These are phyloP conservation scores for Paramecium tetraurelia DNA, from an alignment of 73 alveolate genomes.

Conservation along the genomic window DNA sequence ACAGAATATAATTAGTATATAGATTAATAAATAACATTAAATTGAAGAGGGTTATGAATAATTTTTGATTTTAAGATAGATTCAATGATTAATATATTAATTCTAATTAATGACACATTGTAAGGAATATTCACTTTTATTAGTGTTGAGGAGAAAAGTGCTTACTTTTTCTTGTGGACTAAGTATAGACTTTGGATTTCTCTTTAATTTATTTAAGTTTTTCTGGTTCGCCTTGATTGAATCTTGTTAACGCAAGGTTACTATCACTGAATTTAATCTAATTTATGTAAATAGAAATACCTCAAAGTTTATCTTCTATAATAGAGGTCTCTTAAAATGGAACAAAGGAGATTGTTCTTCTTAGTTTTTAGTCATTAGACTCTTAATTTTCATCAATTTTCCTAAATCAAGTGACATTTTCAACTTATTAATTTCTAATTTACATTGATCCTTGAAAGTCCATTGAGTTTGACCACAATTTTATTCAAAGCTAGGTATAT, in stretches of 20 bases:
- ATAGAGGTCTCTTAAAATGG: neutral
- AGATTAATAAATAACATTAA: too few relatives aligned
- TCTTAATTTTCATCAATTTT: neutral
- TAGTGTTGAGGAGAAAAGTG: neutral
- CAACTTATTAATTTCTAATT: neutral
- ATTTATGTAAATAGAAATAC: neutral
- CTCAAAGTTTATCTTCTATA: neutral
- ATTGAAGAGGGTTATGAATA: too few relatives aligned
- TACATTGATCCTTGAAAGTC: neutral
- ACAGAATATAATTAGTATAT: too few relatives aligned
- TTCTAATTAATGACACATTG: neutral
- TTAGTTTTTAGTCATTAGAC: neutral
- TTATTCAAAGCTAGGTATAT: neutral
- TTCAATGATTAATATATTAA: neutral
- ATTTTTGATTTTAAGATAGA: too few relatives aligned
- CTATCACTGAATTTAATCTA: neutral
- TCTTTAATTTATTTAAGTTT: neutral
- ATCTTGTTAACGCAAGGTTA: neutral
- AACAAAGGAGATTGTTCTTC: neutral
- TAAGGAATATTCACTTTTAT: neutral
- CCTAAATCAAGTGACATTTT: conserved; percentile 12
- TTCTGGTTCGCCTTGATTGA: neutral
- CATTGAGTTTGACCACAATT: neutral
- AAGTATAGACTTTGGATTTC: neutral
- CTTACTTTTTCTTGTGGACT: neutral